phyloP scores from a whole-genome alignment of 1,284 basidiomycete species.

The Neonothopanus nambi region DNA sequence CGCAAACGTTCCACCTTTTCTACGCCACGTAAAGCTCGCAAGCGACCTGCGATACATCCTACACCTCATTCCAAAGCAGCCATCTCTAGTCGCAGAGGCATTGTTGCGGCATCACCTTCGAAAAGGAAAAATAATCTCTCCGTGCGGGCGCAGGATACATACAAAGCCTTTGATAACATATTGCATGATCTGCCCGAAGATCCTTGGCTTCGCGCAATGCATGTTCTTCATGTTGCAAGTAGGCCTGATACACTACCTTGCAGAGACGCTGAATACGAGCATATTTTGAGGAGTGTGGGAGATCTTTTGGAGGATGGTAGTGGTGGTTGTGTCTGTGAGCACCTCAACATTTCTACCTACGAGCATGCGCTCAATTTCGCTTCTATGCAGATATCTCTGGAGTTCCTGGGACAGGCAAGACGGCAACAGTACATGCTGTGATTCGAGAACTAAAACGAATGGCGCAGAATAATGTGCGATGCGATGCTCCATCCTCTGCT shows the following conservation, averaged over 20 bases:
- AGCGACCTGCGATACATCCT: slow-evolving; percentile 45
- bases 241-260: slow-evolving; percentile 91
- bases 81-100: slow-evolving; percentile 39
- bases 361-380: not conserved
- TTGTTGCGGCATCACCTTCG: slow-evolving; percentile 31
- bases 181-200: slow-evolving; percentile 60
- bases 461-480: slow-evolving; percentile 74
- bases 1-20: slow-evolving; percentile 22
- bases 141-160: slow-evolving; percentile 37
- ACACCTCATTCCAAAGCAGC: slow-evolving; percentile 71
- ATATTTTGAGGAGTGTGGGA: slow-evolving; percentile 78
- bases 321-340: slow-evolving; percentile 93
- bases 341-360: not conserved
- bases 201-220: slow-evolving; percentile 83
- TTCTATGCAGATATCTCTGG: slow-evolving; percentile 82
- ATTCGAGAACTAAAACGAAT: slow-evolving; percentile 86
- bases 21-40: slow-evolving; percentile 32
- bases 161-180: slow-evolving; percentile 33
- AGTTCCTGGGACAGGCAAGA: slow-evolving; percentile 98
- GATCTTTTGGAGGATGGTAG: slow-evolving; percentile 90
- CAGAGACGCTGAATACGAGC: slow-evolving; percentile 83
- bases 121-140: slow-evolving; percentile 26
- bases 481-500: not conserved
- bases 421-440: slow-evolving; percentile 94
- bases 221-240: slow-evolving; percentile 90